phyloP scores from a whole-genome alignment of 2,329 filamentous ascomycete genomes.

The Calycina marina region DNA sequence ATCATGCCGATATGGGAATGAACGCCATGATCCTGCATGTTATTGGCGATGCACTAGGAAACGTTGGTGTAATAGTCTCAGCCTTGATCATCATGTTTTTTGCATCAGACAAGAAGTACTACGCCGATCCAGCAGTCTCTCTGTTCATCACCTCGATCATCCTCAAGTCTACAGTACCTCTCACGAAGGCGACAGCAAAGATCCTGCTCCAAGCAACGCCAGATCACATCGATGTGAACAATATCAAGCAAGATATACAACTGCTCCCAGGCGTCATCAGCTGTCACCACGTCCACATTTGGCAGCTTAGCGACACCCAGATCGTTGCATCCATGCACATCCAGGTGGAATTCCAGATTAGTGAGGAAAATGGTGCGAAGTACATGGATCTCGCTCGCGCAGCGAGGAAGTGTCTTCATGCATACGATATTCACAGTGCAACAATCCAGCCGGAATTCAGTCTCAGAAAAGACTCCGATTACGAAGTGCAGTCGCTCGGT shows the following conservation, averaged over 20 bases:
- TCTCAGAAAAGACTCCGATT: conserved; percentile 29
- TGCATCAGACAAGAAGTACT: conserved; percentile 64
- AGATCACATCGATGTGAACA: conserved; percentile 70
- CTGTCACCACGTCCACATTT: conserved; percentile 93
- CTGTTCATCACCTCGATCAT: conserved; percentile 81
- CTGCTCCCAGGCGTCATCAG: conserved; percentile 70
- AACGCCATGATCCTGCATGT: conserved; percentile 65
- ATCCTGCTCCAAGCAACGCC: conserved; percentile 92
- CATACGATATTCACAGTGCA: conserved; percentile 89
- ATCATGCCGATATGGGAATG: conserved; percentile 89
- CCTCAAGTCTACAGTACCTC: conserved; percentile 58
- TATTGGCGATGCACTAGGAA: conserved; percentile 72
- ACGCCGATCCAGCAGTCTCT: conserved; percentile 84
- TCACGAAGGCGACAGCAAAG: conserved; percentile 66
- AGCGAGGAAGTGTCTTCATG: conserved; percentile 79
- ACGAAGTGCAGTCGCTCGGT: conserved; percentile 10
- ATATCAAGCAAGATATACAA: conserved; percentile 87
- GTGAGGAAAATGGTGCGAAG: conserved; percentile 58
- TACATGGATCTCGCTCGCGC: conserved; percentile 86
- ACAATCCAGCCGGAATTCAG: conserved; percentile 94
- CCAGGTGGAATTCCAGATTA: conserved; percentile 79
- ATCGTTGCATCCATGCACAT: conserved; percentile 87
- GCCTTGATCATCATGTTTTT: conserved; percentile 88
- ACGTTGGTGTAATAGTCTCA: conserved; percentile 71
- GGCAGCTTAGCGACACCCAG: conserved; percentile 93